phyloP scores from a whole-genome alignment of 352 stramenopile species.

The Halophytophthora polymorphica region DNA sequence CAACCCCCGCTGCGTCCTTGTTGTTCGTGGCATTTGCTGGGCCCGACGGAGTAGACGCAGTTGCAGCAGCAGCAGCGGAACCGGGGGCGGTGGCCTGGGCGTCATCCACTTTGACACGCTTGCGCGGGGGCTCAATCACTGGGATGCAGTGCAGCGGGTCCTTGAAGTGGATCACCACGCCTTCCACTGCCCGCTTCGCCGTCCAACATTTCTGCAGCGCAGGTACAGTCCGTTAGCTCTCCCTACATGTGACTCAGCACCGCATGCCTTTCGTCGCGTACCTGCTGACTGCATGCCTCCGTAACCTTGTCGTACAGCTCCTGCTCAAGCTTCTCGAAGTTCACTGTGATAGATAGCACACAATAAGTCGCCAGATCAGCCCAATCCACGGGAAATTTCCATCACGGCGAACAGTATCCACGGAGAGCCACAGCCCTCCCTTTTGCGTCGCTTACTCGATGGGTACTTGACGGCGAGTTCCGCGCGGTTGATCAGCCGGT shows the following conservation, averaged over 20 bases:
- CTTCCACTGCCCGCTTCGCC: conserved; percentile 67
- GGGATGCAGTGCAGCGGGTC: conserved; percentile 69
- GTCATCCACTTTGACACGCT: conserved; percentile 61
- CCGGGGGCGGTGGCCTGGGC: conserved; percentile 1
- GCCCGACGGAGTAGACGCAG: not conserved
- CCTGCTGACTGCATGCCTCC: conserved; percentile 57
- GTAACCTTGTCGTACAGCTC: conserved; percentile 71
- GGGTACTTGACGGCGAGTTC: conserved; percentile 82
- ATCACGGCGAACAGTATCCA: too few species aligned
- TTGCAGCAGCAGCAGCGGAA: conserved; percentile 6
- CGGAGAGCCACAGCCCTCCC: too few species aligned
- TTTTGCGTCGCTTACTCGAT: conserved; percentile 26
- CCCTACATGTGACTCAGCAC: not conserved
- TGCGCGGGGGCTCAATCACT: conserved; percentile 65
- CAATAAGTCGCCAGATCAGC: not conserved
- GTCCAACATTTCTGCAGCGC: conserved; percentile 59
- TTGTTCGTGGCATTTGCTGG: conserved; percentile 14
- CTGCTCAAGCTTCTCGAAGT: conserved; percentile 83
- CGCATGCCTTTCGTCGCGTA: conserved; percentile 10
- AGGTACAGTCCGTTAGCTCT: not conserved
- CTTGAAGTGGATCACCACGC: conserved; percentile 76
- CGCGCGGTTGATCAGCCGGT: conserved; percentile 79
- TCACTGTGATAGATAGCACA: conserved; percentile 32
- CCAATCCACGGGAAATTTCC: too few species aligned
- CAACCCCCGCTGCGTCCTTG: conserved; percentile 12